A percentile compares a stretch with the other conserved stretches of the same genome.
Evolutionary conservation across 2,329 filamentous ascomycete species (phyloP).

Genomic region (Xylariaceae sp.): DNA sequence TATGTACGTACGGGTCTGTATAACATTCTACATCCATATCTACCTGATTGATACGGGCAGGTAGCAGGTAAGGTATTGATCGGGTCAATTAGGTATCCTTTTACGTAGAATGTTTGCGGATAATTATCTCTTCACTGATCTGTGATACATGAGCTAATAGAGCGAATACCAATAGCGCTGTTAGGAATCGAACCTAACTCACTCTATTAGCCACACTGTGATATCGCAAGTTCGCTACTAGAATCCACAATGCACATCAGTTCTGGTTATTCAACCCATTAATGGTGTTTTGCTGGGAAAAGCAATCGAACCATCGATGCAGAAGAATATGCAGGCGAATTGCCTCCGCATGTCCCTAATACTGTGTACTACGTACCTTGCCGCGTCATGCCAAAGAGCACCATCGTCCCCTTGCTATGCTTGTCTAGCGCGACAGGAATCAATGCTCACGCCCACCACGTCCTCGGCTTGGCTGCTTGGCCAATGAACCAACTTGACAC

Average conservation of each 20-base stretch:
- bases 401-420: conserved; percentile 23
- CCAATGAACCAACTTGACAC: conserved; percentile 23
- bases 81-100: too few relatives aligned
- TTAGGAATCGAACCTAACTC: too few relatives aligned
- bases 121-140: neutral
- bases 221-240: neutral
- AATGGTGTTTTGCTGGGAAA: conserved; percentile 11
- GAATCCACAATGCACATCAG: neutral
- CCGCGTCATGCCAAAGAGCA: conserved; percentile 28
- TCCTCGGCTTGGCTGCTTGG: conserved; percentile 15
- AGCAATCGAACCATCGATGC: conserved; percentile 25
- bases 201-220: too few relatives aligned
- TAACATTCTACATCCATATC: too few relatives aligned
- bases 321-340: conserved; percentile 23
- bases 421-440: conserved; percentile 30
- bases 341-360: conserved; percentile 15
- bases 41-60: too few relatives aligned
- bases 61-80: too few relatives aligned
- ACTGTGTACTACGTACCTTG: conserved; percentile 16
- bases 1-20: too few relatives aligned
- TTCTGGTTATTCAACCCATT: neutral
- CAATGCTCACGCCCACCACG: conserved; percentile 22
- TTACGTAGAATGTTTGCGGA: too few relatives aligned
- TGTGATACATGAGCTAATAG: too few relatives aligned
- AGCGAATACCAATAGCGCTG: too few relatives aligned